A percentile compares a stretch with the other conserved stretches of the same genome.
phyloP scores from a whole-genome alignment of 2,329 filamentous ascomycete species.

The Graphiopsis chlorocephala region DNA sequence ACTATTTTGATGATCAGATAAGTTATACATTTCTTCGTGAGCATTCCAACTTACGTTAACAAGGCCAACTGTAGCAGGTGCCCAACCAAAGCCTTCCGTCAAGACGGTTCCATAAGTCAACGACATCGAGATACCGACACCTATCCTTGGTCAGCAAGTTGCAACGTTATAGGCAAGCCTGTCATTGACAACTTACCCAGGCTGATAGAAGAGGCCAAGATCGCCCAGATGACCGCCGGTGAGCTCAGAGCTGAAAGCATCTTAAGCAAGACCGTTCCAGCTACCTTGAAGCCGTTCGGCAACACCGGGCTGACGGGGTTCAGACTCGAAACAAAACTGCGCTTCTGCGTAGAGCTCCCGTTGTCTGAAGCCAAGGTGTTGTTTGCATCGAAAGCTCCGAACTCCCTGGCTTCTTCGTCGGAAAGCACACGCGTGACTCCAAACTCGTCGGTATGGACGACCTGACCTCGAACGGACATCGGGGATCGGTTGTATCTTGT shows the following conservation, averaged over 20 bases:
- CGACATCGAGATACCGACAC: conserved; percentile 35
- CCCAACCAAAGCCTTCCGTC: conserved; percentile 35
- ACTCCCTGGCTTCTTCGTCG: conserved; percentile 31
- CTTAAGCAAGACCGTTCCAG: conserved; percentile 26
- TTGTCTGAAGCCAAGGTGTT: background rate
- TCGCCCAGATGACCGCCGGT: conserved; percentile 40
- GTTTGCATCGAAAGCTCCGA: background rate
- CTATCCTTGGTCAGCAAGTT: background rate
- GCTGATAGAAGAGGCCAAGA: conserved; percentile 38
- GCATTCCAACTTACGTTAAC: conserved; percentile 20
- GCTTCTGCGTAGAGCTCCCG: background rate
- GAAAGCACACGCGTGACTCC: conserved; percentile 38
- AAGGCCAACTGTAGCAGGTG: conserved; percentile 24
- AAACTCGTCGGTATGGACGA: conserved; percentile 41
- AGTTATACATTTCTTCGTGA: background rate
- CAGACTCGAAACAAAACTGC: conserved; percentile 19
- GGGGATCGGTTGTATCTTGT: conserved; percentile 38
- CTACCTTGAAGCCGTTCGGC: conserved; percentile 19
- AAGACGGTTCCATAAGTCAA: conserved; percentile 41
- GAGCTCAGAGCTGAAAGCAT: conserved; percentile 37
- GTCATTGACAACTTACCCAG: conserved; percentile 31
- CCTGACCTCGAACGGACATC: conserved; percentile 34
- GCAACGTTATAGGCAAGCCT: background rate
- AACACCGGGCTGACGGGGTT: conserved; percentile 18
- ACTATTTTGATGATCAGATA: background rate